Evolutionary conservation across 306 rosid genomes (phyloP).

Genomic region (Ormosia emarginata): DNA sequence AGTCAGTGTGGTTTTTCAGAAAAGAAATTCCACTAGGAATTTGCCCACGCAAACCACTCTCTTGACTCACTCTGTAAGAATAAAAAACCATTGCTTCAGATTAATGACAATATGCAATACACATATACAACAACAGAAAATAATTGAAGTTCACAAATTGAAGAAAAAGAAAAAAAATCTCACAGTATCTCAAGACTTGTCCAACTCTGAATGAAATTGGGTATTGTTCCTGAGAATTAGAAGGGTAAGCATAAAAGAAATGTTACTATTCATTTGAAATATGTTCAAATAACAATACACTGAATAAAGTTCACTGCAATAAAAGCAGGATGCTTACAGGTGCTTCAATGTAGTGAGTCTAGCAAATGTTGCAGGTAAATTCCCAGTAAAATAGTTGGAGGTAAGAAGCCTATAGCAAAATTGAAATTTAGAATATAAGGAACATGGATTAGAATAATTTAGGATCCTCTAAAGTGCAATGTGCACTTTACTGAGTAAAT

Average conservation of each 20-base stretch:
- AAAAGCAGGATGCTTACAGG: slow-evolving; percentile 40
- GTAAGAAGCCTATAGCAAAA: slow-evolving; percentile 39
- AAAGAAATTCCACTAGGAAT: slow-evolving; percentile 54
- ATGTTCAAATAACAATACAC: background rate
- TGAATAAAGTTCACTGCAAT: background rate
- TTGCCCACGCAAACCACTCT: slow-evolving; percentile 74
- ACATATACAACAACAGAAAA: background rate
- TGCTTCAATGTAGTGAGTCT: slow-evolving; percentile 29
- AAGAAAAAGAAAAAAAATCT: background rate
- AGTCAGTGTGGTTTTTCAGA: slow-evolving; percentile 39
- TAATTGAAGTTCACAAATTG: background rate
- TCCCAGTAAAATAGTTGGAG: slow-evolving; percentile 47
- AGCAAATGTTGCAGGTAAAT: slow-evolving; percentile 39
- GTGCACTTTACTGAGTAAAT: background rate
- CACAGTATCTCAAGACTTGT: slow-evolving; percentile 45
- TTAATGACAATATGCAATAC: background rate
- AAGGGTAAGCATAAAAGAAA: background rate
- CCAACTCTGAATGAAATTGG: slow-evolving; percentile 56
- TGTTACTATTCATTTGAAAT: background rate
- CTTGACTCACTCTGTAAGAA: slow-evolving; percentile 44
- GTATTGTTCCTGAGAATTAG: slow-evolving; percentile 55
- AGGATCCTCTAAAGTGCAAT: background rate
- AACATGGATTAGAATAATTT: background rate
- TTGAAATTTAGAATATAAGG: background rate
- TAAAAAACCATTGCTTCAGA: background rate